These are phyloP conservation scores for Eucalyptus dawsonii DNA, from an alignment of 345 rosid species.

Conservation along the genomic window DNA sequence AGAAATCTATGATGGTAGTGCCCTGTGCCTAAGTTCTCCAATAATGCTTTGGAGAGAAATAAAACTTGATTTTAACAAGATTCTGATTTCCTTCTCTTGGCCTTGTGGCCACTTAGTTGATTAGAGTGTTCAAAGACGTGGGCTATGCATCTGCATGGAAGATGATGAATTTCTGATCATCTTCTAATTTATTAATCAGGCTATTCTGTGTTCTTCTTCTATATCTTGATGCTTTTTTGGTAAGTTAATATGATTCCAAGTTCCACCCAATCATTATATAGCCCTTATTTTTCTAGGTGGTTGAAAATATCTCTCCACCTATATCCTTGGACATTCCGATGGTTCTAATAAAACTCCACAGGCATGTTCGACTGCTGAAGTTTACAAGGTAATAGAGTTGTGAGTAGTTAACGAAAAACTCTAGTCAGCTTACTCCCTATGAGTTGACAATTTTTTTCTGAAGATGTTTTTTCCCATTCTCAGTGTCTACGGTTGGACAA, in stretches of 20 bases:
- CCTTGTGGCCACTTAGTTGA: not conserved
- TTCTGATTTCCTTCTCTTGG: not conserved
- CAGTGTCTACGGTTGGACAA: constrained; percentile 65
- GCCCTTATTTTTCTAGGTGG: constrained; percentile 34
- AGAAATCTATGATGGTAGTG: not conserved
- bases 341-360: constrained; percentile 79
- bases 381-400: constrained; percentile 60
- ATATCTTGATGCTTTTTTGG: not conserved
- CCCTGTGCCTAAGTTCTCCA: not conserved
- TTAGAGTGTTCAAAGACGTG: not conserved
- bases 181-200: not conserved
- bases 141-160: not conserved
- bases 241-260: not conserved
- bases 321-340: constrained; percentile 59
- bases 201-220: not conserved
- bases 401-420: not conserved
- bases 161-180: not conserved
- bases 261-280: not conserved
- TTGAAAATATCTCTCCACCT: constrained; percentile 74
- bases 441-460: not conserved
- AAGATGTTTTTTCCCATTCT: not conserved
- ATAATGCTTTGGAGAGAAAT: not conserved
- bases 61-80: not conserved
- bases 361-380: constrained; percentile 91
- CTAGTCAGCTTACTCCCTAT: not conserved